phyloP scores from a whole-genome alignment of 2,329 filamentous ascomycete species.

The Cordyceps pruinosa region DNA sequence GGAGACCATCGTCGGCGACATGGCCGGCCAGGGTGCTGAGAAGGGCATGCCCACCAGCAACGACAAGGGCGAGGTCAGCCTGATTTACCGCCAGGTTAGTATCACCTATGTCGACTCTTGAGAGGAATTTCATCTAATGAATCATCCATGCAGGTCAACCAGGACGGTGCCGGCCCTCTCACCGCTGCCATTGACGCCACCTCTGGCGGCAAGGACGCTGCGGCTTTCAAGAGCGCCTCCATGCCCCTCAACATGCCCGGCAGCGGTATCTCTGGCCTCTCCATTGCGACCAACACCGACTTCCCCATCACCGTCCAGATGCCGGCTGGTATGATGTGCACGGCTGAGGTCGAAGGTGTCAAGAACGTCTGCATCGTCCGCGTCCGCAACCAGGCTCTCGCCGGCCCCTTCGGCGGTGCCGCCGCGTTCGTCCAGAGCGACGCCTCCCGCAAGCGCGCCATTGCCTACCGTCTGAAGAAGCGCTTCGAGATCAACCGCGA shows the following conservation, averaged over 20 bases:
- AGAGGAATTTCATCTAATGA: not conserved
- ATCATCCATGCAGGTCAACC: conserved; percentile 49
- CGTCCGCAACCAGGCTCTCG: conserved; percentile 50
- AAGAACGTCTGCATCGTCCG: conserved; percentile 49
- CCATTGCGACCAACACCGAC: conserved; percentile 47
- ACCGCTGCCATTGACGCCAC: conserved; percentile 50
- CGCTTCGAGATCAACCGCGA: conserved; percentile 3
- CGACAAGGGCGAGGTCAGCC: conserved; percentile 53
- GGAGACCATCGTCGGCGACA: conserved; percentile 48
- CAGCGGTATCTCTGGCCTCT: conserved; percentile 44
- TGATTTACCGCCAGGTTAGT: conserved; percentile 51
- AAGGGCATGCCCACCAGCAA: conserved; percentile 53
- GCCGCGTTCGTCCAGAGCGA: conserved; percentile 53
- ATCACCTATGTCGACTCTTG: too few species aligned
- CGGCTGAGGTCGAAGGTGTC: not conserved
- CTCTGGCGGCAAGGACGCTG: conserved; percentile 49
- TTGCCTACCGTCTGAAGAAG: conserved; percentile 32
- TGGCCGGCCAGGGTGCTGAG: conserved; percentile 46
- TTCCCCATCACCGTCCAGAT: conserved; percentile 56
- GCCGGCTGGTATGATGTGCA: conserved; percentile 49
- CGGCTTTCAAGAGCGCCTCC: conserved; percentile 49
- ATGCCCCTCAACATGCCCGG: conserved; percentile 54
- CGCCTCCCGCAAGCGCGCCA: conserved; percentile 49
- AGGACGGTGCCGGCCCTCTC: conserved; percentile 56
- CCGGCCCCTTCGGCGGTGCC: conserved; percentile 56